Conservation (phyloP, 129 eudicot genomes). For the Artemisia argyi region DNA sequence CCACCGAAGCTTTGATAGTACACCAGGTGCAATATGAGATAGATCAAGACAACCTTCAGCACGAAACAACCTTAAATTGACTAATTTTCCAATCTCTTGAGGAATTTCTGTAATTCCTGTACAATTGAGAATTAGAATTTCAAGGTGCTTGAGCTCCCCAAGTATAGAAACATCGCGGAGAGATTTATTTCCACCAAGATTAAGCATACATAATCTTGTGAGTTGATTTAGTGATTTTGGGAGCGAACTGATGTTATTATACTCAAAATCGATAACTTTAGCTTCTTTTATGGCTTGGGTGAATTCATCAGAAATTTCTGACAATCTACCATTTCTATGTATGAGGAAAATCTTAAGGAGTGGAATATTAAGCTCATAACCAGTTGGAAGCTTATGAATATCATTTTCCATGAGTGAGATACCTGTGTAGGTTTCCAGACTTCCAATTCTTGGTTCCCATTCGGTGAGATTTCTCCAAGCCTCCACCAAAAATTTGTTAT, state of each 20-base stretch:
- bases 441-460: too few species aligned
- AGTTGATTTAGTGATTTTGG: background rate
- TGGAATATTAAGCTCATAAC: too few species aligned
- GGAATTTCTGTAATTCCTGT: conserved; percentile 7
- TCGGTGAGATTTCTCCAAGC: too few species aligned
- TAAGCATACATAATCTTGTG: background rate
- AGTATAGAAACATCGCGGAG: background rate
- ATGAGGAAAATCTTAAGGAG: too few species aligned
- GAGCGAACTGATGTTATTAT: background rate
- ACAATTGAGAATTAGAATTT: background rate
- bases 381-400: too few species aligned
- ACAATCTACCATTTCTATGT: too few species aligned
- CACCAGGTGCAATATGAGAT: background rate
- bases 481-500: too few species aligned
- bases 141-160: conserved; percentile 4
- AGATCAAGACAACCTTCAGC: background rate
- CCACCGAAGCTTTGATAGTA: background rate
- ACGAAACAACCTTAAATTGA: background rate
- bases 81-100: conserved; percentile 6
- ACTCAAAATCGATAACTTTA: background rate
- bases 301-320: too few species aligned
- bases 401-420: too few species aligned
- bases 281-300: background rate
- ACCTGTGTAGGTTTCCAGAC: too few species aligned
- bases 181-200: background rate